These are phyloP conservation scores for Lentinus brumalis DNA, from an alignment of 768 basidiomycete genomes.

Conservation along the genomic window DNA sequence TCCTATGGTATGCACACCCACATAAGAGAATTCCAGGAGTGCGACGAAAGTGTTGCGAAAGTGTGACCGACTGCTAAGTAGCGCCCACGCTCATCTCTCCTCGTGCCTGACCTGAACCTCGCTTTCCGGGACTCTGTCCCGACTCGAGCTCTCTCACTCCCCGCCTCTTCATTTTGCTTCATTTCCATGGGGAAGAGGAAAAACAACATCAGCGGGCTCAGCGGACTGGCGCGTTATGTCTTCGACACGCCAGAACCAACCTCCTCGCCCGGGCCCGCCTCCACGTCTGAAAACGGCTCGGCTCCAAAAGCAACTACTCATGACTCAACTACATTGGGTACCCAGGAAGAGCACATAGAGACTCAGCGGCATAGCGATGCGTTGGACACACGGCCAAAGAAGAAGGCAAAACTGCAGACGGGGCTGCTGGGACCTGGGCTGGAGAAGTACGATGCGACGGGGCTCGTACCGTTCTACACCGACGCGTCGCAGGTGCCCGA, in stretches of 20 bases:
- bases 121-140: too few species aligned
- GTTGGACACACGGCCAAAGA: slow-evolving; percentile 32
- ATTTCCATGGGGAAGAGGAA: slow-evolving; percentile 16
- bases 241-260: not conserved
- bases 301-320: not conserved
- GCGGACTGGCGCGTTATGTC: slow-evolving; percentile 14
- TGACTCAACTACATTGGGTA: too few species aligned
- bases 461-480: slow-evolving; percentile 73
- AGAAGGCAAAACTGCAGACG: slow-evolving; percentile 33
- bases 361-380: not conserved
- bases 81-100: too few species aligned
- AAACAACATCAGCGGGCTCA: slow-evolving; percentile 13
- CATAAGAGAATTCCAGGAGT: too few species aligned
- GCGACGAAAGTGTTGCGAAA: too few species aligned
- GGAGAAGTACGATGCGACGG: slow-evolving; percentile 65
- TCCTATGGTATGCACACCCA: too few species aligned
- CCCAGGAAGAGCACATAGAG: not conserved
- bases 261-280: not conserved
- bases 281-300: not conserved
- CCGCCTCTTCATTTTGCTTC: too few species aligned
- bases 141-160: too few species aligned
- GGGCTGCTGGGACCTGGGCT: slow-evolving; percentile 32
- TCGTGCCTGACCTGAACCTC: too few species aligned
- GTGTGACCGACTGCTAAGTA: too few species aligned
- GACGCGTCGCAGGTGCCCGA: slow-evolving; percentile 68